Conservation (phyloP, 495 filamentous ascomycete genomes). For the Trichocladium uniseriatum region DNA sequence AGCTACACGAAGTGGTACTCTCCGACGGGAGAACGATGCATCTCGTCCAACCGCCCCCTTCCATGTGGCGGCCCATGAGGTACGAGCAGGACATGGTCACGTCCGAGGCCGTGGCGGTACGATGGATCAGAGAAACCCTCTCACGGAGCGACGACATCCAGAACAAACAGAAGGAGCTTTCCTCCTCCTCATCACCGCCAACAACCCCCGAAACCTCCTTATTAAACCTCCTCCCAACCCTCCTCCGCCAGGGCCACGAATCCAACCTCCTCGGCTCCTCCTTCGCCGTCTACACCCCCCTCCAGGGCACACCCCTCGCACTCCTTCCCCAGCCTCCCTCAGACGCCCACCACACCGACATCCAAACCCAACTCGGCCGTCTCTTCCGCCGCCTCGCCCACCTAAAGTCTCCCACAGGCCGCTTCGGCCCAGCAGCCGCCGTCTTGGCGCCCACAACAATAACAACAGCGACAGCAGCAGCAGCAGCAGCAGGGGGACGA, state of each 20-base stretch:
- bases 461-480: background rate
- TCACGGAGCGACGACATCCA: too few species aligned
- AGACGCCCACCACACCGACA: constrained; percentile 13
- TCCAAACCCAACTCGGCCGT: constrained; percentile 27
- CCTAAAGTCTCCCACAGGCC: constrained; percentile 28
- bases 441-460: constrained; percentile 15
- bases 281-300: constrained; percentile 26
- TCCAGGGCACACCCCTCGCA: constrained; percentile 22
- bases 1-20: constrained; percentile 27
- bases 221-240: constrained; percentile 23
- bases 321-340: constrained; percentile 14
- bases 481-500: too few species aligned
- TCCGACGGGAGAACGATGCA: constrained; percentile 26
- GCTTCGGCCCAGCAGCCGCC: constrained; percentile 30
- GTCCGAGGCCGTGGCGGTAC: constrained; percentile 27
- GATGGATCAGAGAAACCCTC: constrained; percentile 22
- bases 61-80: constrained; percentile 31
- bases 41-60: constrained; percentile 28
- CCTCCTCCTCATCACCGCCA: background rate
- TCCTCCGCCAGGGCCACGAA: constrained; percentile 23
- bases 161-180: background rate
- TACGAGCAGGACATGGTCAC: constrained; percentile 29
- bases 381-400: constrained; percentile 27
- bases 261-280: constrained; percentile 16
- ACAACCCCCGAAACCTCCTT: background rate